Percentiles rank a stretch among this genome's conserved stretches.
phyloP scores from a whole-genome alignment of 2,329 filamentous ascomycete genomes.

The Fusarium subglutinans region DNA sequence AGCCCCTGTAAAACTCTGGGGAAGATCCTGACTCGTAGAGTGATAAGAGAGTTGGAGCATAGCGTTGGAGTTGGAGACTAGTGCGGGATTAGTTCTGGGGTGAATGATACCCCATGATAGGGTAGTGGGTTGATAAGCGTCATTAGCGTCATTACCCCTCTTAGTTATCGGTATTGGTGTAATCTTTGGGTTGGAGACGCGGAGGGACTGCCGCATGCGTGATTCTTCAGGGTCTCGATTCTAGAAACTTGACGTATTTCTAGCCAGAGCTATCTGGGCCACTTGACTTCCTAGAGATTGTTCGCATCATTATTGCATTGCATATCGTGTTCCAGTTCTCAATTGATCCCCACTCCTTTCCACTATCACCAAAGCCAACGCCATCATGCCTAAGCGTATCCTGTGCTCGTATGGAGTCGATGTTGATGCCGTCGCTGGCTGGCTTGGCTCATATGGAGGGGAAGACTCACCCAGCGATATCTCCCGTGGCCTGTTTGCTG shows the following conservation, averaged over 20 bases:
- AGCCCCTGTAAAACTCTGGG: conserved; percentile 10
- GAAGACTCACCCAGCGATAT: conserved; percentile 70
- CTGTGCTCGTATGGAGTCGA: conserved; percentile 69
- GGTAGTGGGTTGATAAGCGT: background rate
- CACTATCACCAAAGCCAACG: background rate
- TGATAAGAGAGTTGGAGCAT: conserved; percentile 21
- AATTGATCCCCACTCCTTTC: background rate
- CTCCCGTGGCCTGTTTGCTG: conserved; percentile 65
- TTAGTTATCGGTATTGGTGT: background rate
- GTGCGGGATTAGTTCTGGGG: background rate
- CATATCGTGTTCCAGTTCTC: no score
- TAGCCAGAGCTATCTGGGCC: background rate
- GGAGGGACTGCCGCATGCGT: background rate
- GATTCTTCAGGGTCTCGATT: background rate
- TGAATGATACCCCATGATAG: conserved; percentile 38
- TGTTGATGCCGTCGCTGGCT: conserved; percentile 79
- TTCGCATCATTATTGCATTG: background rate
- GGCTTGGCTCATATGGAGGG: conserved; percentile 79
- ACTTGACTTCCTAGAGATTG: background rate
- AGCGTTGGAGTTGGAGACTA: conserved; percentile 19
- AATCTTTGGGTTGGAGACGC: background rate
- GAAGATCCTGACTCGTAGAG: conserved; percentile 12
- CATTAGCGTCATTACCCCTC: conserved; percentile 12
- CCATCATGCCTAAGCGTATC: conserved; percentile 3
- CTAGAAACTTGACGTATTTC: background rate